Evolutionary conservation across 208 protist genomes (phyloP).

Genomic region (Acanthamoeba quina): DNA sequence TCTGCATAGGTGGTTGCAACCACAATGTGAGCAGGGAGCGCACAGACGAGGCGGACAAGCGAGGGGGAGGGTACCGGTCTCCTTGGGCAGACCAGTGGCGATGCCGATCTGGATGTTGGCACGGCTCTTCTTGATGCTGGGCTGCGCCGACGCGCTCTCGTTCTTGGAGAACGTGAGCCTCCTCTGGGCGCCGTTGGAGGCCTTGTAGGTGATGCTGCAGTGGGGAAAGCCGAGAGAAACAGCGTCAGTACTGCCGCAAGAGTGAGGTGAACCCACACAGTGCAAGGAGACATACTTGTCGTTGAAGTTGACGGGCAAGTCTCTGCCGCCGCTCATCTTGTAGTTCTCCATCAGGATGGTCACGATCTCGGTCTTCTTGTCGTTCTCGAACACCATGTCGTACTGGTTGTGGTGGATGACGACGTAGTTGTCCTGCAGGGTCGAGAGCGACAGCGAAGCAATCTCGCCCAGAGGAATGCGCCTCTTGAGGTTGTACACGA

Average conservation of each 20-base stretch:
- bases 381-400: constrained; percentile 86
- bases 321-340: constrained; percentile 48
- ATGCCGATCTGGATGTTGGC: constrained; percentile 76
- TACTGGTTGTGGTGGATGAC: constrained; percentile 82
- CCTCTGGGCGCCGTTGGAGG: constrained; percentile 80
- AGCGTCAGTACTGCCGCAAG: neutral
- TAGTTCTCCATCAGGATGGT: constrained; percentile 84
- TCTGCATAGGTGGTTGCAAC: neutral
- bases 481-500: constrained; percentile 64
- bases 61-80: constrained; percentile 52
- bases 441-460: constrained; percentile 62
- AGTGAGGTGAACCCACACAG: neutral
- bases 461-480: constrained; percentile 74
- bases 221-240: neutral
- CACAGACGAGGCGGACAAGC: neutral
- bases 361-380: constrained; percentile 90
- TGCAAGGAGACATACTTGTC: constrained; percentile 62
- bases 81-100: constrained; percentile 78
- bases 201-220: constrained; percentile 78
- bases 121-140: constrained; percentile 77
- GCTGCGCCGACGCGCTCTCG: neutral
- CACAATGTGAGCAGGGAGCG: neutral
- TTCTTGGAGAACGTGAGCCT: constrained; percentile 62
- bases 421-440: constrained; percentile 79
- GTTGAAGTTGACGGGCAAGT: constrained; percentile 81